These are phyloP conservation scores for Trichoderma afroharzianum DNA, from an alignment of 2,329 filamentous ascomycete genomes.

Conservation along the genomic window DNA sequence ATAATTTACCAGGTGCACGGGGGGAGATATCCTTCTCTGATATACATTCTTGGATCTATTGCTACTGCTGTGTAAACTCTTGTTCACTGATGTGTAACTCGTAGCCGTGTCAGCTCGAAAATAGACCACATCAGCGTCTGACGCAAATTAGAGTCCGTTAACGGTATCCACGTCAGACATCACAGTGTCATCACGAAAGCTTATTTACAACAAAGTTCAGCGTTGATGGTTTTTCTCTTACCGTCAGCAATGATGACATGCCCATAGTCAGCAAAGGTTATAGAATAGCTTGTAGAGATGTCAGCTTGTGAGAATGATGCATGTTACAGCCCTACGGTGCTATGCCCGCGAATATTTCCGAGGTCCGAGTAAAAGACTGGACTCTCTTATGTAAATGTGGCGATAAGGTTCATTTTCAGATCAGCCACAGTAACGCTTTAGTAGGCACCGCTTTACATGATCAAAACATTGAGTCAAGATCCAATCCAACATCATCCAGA, in stretches of 20 bases:
- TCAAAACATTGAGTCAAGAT: not conserved
- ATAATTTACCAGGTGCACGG: not conserved
- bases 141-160: not conserved
- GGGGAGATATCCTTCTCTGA: not conserved
- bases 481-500: not conserved
- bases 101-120: not conserved
- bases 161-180: not conserved
- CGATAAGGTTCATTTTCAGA: not conserved
- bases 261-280: not conserved
- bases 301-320: not conserved
- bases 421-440: not conserved
- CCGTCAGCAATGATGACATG: not conserved
- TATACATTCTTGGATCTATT: not conserved
- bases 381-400: not conserved
- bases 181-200: not conserved
- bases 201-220: not conserved
- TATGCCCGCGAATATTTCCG: not conserved
- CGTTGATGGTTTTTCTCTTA: not conserved
- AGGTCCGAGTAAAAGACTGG: not conserved
- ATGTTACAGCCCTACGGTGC: not conserved
- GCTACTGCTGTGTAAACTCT: not conserved
- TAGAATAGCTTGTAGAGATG: not conserved
- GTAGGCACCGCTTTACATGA: not conserved
- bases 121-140: not conserved
- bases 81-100: not conserved